These are phyloP conservation scores for Pythium inflatum DNA, from an alignment of 352 stramenopile species.

Conservation along the genomic window DNA sequence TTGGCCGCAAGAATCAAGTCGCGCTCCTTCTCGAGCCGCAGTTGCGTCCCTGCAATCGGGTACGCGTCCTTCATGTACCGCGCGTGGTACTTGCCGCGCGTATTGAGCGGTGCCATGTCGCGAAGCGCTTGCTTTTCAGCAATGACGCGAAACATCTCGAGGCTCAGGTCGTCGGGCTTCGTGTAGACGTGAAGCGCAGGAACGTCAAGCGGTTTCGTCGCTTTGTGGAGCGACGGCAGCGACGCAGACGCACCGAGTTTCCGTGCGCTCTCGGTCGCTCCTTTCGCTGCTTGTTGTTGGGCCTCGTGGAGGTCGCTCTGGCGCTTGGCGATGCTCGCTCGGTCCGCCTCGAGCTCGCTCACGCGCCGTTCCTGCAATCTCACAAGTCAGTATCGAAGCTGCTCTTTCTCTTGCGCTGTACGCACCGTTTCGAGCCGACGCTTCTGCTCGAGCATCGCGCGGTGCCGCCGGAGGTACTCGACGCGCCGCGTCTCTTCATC, in stretches of 20 bases:
- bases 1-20: conserved; percentile 60
- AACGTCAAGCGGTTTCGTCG: not conserved
- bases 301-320: conserved; percentile 3
- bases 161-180: conserved; percentile 46
- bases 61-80: conserved; percentile 72
- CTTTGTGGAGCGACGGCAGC: not conserved
- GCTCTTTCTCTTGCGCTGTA: not conserved
- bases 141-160: conserved; percentile 48
- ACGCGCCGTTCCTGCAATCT: conserved; percentile 25
- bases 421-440: conserved; percentile 62
- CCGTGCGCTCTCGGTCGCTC: not conserved
- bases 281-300: not conserved
- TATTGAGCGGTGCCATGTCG: conserved; percentile 52
- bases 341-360: conserved; percentile 25
- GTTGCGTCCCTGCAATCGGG: conserved; percentile 72
- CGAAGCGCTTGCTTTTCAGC: conserved; percentile 44
- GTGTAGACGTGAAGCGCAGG: conserved; percentile 48
- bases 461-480: conserved; percentile 50
- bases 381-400: too few species aligned
- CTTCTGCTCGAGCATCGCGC: conserved; percentile 53
- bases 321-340: conserved; percentile 15
- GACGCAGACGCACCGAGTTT: conserved; percentile 9
- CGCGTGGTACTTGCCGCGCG: conserved; percentile 68
- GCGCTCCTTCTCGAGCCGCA: conserved; percentile 69
- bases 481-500: conserved; percentile 47